Conservation (phyloP, 306 rosid species). For the Glycine latifolia region DNA sequence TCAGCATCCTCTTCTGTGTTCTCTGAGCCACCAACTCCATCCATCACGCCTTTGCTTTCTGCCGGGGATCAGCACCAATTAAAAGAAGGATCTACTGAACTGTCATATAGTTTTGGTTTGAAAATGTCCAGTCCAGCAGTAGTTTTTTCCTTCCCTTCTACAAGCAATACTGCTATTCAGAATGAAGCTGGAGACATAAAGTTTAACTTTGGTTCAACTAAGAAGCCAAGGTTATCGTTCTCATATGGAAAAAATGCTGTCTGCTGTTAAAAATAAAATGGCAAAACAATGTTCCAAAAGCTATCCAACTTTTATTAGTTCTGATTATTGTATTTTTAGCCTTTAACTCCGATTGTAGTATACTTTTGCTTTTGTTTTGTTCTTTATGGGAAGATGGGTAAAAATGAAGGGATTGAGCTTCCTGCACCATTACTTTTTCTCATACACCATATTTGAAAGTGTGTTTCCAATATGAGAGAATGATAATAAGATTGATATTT, state of each 20-base stretch:
- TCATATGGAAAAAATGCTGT: constrained; percentile 61
- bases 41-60: constrained; percentile 65
- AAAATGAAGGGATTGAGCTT: too few relatives aligned
- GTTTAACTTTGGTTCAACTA: constrained; percentile 75
- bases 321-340: constrained; percentile 17
- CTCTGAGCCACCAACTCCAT: constrained; percentile 86
- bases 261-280: constrained; percentile 56
- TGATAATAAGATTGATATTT: too few relatives aligned
- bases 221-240: constrained; percentile 63
- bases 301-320: not conserved
- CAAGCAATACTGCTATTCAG: constrained; percentile 53
- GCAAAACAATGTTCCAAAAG: not conserved
- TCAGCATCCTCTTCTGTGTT: constrained; percentile 61
- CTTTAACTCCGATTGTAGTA: not conserved
- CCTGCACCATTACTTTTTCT: too few relatives aligned
- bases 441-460: too few relatives aligned
- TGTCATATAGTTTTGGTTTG: constrained; percentile 66
- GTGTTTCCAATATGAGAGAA: too few relatives aligned
- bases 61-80: constrained; percentile 49
- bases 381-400: not conserved
- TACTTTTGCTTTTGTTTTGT: not conserved
- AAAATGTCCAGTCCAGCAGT: constrained; percentile 57
- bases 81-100: constrained; percentile 53
- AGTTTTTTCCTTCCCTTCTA: constrained; percentile 79
- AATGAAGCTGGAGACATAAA: constrained; percentile 58